phyloP scores from a whole-genome alignment of 2,329 filamentous ascomycete genomes.

The Tolypocladium nubicola region DNA sequence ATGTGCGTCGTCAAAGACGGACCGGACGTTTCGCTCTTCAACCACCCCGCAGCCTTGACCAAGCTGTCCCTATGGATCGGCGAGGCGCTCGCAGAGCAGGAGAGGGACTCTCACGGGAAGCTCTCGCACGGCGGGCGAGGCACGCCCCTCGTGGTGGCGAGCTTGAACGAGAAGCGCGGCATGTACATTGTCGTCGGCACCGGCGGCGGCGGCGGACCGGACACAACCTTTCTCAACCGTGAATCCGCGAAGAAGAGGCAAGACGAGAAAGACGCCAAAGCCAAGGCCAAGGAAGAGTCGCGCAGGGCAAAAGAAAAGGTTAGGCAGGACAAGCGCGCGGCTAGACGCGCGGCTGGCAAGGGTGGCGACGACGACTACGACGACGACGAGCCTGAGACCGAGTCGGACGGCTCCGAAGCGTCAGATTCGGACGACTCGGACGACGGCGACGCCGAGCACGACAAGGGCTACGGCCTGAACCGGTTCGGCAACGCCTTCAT shows the following conservation, averaged over 20 bases:
- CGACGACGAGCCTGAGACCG: conserved; percentile 34
- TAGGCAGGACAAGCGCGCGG: conserved; percentile 51
- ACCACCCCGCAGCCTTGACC: conserved; percentile 82
- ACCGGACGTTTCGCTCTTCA: conserved; percentile 83
- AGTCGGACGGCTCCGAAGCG: conserved; percentile 29
- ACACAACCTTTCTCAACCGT: conserved; percentile 57
- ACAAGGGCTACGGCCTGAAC: conserved; percentile 67
- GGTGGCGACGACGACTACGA: conserved; percentile 19
- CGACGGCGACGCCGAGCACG: conserved; percentile 40
- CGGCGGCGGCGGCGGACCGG: conserved; percentile 72
- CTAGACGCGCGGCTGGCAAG: conserved; percentile 35
- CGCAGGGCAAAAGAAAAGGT: conserved; percentile 45
- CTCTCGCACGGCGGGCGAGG: conserved; percentile 59
- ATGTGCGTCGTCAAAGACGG: conserved; percentile 95
- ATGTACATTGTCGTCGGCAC: conserved; percentile 92
- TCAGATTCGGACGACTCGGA: conserved; percentile 38
- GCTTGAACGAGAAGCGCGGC: conserved; percentile 75
- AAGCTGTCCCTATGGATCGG: conserved; percentile 92
- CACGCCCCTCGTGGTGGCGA: conserved; percentile 81
- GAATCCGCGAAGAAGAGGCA: conserved; percentile 54
- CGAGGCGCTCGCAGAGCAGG: conserved; percentile 83
- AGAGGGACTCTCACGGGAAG: conserved; percentile 63
- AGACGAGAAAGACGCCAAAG: conserved; percentile 52
- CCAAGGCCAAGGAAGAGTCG: conserved; percentile 49
- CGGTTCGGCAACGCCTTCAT: conserved; percentile 93